Conservation (phyloP, 805 yeast genomes). For the Pichia occidentalis region DNA sequence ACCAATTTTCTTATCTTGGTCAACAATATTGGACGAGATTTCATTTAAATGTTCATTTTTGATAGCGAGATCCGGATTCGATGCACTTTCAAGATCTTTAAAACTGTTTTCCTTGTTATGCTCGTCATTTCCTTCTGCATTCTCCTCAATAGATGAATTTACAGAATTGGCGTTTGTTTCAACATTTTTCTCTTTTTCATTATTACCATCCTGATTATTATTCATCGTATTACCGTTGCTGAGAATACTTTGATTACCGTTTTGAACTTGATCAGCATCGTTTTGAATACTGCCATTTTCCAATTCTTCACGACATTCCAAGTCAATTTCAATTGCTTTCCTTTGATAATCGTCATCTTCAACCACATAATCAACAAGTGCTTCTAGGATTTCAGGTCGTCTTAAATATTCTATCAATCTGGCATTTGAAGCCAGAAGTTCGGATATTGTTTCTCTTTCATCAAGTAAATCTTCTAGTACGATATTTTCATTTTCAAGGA, state of each 20-base stretch:
- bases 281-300: slow-evolving; percentile 3
- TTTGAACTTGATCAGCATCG: slow-evolving; percentile 1
- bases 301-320: slow-evolving; percentile 5
- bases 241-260: no score
- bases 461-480: slow-evolving; percentile 57
- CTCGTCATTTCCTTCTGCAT: not conserved
- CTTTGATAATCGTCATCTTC: slow-evolving; percentile 39
- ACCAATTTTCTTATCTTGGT: not conserved
- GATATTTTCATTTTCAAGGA: slow-evolving; percentile 42
- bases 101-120: not conserved
- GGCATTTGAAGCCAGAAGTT: slow-evolving; percentile 62
- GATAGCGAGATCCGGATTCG: not conserved
- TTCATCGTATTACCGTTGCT: no score
- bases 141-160: no score
- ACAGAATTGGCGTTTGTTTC: no score
- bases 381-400: slow-evolving; percentile 66
- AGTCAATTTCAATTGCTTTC: slow-evolving; percentile 10
- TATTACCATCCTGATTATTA: no score
- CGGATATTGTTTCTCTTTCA: slow-evolving; percentile 69
- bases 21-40: not conserved
- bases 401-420: slow-evolving; percentile 73
- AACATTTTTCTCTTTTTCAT: no score
- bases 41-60: no score
- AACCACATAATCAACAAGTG: slow-evolving; percentile 62
- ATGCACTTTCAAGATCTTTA: not conserved